Conservation (phyloP, 1,284 basidiomycete species). For the Cryptococcus sp. region DNA sequence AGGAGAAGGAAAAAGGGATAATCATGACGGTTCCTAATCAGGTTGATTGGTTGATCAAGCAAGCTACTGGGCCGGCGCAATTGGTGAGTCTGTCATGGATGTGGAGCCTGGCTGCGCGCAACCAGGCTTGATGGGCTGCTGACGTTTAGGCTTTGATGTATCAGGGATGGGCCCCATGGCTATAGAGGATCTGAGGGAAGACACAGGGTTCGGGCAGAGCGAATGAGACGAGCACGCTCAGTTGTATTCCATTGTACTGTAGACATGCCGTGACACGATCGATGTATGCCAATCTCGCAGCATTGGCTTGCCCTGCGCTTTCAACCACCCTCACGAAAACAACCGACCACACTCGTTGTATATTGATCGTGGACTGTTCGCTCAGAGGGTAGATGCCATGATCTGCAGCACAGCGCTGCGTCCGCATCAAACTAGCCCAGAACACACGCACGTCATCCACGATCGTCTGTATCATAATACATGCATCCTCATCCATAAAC, state of each 20-base stretch:
- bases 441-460: neutral
- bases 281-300: no score
- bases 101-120: neutral
- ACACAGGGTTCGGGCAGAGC: no score
- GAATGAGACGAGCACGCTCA: no score
- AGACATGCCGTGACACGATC: no score
- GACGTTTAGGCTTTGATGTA: slow-evolving; percentile 47
- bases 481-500: slow-evolving; percentile 29
- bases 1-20: slow-evolving; percentile 52
- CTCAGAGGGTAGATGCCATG: no score
- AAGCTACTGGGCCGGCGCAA: slow-evolving; percentile 69
- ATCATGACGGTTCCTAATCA: slow-evolving; percentile 71
- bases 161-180: slow-evolving; percentile 78
- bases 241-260: neutral
- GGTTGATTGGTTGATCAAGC: slow-evolving; percentile 83
- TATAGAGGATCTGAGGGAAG: no score
- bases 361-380: no score
- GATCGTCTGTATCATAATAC: slow-evolving; percentile 19
- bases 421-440: neutral
- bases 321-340: no score
- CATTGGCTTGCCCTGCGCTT: no score
- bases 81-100: slow-evolving; percentile 56
- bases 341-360: neutral
- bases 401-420: no score
- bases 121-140: no score